These are phyloP conservation scores for Tarenaya hassleriana DNA, from an alignment of 345 rosid genomes.

Conservation along the genomic window DNA sequence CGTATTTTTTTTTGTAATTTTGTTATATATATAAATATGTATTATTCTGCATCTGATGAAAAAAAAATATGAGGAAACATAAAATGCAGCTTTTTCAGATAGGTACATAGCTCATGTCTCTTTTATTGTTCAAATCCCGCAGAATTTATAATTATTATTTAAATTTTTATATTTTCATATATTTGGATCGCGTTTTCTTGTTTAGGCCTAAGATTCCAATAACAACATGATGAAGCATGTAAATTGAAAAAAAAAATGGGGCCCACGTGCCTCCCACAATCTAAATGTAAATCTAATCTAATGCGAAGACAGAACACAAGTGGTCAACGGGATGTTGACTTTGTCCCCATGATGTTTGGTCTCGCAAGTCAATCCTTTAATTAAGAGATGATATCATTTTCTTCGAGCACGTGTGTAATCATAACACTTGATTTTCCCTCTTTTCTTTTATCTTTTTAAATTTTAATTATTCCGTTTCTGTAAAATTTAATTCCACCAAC, in stretches of 20 bases:
- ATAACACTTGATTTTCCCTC: slow-evolving; percentile 24
- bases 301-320: slow-evolving; percentile 5
- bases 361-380: slow-evolving; percentile 16
- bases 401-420: slow-evolving; percentile 52
- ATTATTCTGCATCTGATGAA: slow-evolving; percentile 11
- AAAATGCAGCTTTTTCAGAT: slow-evolving; percentile 23
- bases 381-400: slow-evolving; percentile 21
- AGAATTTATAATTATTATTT: background rate
- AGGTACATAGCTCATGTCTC: slow-evolving; percentile 8
- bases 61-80: slow-evolving; percentile 17
- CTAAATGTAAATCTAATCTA: slow-evolving; percentile 16
- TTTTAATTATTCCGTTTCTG: slow-evolving; percentile 1
- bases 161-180: background rate
- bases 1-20: background rate
- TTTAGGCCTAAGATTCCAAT: slow-evolving; percentile 5
- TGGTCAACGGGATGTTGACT: slow-evolving; percentile 23
- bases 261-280: slow-evolving; percentile 28
- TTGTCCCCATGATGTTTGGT: slow-evolving; percentile 13
- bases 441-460: background rate
- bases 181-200: slow-evolving; percentile 9
- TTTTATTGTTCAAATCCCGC: slow-evolving; percentile 18
- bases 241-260: slow-evolving; percentile 17
- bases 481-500: background rate
- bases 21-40: background rate
- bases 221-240: slow-evolving; percentile 29